phyloP scores from a whole-genome alignment of 352 stramenopile genomes.

The Stephanocyclus meneghinianus region DNA sequence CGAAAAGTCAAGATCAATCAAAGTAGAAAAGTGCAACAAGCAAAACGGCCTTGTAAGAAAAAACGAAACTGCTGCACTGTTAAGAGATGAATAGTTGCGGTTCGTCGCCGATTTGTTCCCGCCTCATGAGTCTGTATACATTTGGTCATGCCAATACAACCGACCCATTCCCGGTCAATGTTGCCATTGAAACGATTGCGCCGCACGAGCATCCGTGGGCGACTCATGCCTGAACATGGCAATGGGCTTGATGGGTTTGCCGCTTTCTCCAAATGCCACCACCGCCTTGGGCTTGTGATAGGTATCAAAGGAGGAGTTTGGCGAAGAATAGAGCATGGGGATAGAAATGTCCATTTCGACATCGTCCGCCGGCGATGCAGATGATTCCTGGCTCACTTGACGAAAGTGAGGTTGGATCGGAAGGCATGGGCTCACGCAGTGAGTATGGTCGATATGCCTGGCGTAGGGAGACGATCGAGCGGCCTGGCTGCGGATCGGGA shows the following conservation, averaged over 20 bases:
- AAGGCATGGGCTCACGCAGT: neutral
- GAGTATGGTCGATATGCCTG: neutral
- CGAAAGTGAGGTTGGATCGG: neutral
- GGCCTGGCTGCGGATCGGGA: neutral
- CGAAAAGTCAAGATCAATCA: neutral
- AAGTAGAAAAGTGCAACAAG: neutral
- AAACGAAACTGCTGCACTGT: neutral
- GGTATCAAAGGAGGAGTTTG: slow-evolving; percentile 1
- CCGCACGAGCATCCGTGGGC: slow-evolving; percentile 67
- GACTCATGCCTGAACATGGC: slow-evolving; percentile 7
- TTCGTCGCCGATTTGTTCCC: too few species aligned
- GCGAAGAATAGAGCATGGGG: slow-evolving; percentile 7
- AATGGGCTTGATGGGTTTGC: slow-evolving; percentile 13
- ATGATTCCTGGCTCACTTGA: neutral
- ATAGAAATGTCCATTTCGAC: slow-evolving; percentile 7
- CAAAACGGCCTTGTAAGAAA: slow-evolving; percentile 6
- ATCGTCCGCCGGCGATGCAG: neutral
- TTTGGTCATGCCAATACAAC: neutral
- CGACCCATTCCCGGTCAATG: neutral
- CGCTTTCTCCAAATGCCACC: slow-evolving; percentile 14
- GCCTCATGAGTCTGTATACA: neutral
- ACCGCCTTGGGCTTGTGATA: neutral
- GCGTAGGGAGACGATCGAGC: neutral
- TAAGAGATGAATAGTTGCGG: neutral
- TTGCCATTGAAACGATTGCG: neutral